Percentiles rank a stretch among this genome's conserved stretches.
Conservation (phyloP, 495 filamentous ascomycete species). For the Neohortaea acidophila region DNA sequence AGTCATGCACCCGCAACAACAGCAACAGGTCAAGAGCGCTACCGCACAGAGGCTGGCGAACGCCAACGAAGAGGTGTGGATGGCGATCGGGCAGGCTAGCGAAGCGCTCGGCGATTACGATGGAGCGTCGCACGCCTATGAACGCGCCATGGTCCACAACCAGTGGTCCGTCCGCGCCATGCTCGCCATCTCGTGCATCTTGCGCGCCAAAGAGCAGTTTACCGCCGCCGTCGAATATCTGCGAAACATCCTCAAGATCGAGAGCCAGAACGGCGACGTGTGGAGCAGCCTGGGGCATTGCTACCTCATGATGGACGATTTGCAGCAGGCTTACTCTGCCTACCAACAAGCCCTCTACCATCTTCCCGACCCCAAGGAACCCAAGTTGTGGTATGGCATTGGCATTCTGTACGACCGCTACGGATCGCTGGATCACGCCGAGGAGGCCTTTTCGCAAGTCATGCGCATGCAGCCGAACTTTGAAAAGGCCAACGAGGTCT, state of each 20-base stretch:
- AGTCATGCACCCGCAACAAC: conserved; percentile 16
- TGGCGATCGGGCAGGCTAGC: conserved; percentile 74
- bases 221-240: conserved; percentile 88
- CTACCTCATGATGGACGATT: conserved; percentile 97
- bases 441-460: conserved; percentile 96
- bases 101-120: conserved; percentile 82
- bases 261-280: conserved; percentile 77
- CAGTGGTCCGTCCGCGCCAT: conserved; percentile 82
- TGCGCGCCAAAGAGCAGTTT: conserved; percentile 84
- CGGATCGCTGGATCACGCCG: conserved; percentile 90
- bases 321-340: conserved; percentile 94
- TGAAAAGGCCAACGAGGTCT: conserved; percentile 98
- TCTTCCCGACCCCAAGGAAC: conserved; percentile 91
- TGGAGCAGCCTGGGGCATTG: conserved; percentile 96
- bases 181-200: conserved; percentile 82
- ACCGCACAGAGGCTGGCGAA: conserved; percentile 45
- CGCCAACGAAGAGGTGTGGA: conserved; percentile 81
- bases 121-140: conserved; percentile 73
- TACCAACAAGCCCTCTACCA: conserved; percentile 94
- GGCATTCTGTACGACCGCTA: conserved; percentile 96
- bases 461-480: conserved; percentile 98
- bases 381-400: conserved; percentile 97
- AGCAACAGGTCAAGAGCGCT: conserved; percentile 39
- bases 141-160: conserved; percentile 75
- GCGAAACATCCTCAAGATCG: conserved; percentile 78